These are phyloP conservation scores for Trapa bicornis DNA, from an alignment of 345 rosid species.

Conservation along the genomic window DNA sequence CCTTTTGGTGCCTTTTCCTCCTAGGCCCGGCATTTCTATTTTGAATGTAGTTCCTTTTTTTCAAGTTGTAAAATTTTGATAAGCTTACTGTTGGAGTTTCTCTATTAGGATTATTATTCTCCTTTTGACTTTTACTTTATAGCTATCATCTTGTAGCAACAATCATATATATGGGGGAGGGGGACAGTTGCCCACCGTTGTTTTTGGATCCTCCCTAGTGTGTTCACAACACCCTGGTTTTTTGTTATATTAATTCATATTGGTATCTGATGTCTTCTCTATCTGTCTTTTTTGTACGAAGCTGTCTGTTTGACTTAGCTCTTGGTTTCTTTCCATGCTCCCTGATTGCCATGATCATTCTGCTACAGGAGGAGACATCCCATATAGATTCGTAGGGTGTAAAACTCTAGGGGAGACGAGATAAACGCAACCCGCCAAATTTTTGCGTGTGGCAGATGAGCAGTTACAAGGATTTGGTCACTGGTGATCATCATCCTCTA, in stretches of 20 bases:
- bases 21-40: too few species aligned
- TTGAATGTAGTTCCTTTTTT: too few species aligned
- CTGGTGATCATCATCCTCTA: background rate
- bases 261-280: background rate
- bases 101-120: too few species aligned
- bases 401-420: background rate
- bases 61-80: too few species aligned
- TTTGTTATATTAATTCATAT: background rate
- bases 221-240: background rate
- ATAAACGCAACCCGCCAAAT: background rate
- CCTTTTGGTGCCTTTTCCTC: too few species aligned
- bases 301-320: background rate
- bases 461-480: background rate
- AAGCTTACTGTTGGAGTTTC: too few species aligned
- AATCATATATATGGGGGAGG: too few species aligned
- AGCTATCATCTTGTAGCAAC: too few species aligned
- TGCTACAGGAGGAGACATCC: constrained; percentile 6
- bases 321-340: background rate
- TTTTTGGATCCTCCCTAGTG: too few species aligned
- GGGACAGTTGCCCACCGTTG: too few species aligned
- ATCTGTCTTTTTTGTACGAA: background rate
- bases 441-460: background rate
- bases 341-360: background rate
- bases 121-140: too few species aligned
- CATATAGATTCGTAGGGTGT: background rate